Percentiles rank a stretch among this genome's conserved stretches.
These are phyloP conservation scores for Cercospora berteroae DNA, from an alignment of 2,329 filamentous ascomycete genomes.

Conservation along the genomic window DNA sequence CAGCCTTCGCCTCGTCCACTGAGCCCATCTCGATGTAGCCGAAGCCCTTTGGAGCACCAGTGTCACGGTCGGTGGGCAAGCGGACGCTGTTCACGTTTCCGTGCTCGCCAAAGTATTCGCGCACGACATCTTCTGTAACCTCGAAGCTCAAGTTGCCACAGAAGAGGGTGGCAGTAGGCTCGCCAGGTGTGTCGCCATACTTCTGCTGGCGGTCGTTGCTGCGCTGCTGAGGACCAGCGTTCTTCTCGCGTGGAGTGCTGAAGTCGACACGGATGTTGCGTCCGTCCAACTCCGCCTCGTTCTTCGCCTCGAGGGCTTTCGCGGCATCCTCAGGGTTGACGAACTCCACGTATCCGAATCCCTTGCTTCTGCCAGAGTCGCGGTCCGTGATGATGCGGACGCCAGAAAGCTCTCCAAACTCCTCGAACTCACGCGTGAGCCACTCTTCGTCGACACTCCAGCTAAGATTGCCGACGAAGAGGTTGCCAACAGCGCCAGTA, in stretches of 20 bases:
- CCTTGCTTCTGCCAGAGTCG: slow-evolving; percentile 77
- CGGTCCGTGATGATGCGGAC: slow-evolving; percentile 83
- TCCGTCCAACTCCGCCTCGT: slow-evolving; percentile 70
- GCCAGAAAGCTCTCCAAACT: slow-evolving; percentile 68
- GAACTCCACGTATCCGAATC: slow-evolving; percentile 92
- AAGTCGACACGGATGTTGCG: slow-evolving; percentile 77
- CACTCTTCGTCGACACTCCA: slow-evolving; percentile 87
- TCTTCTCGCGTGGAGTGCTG: slow-evolving; percentile 63
- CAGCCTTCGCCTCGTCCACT: slow-evolving; percentile 77
- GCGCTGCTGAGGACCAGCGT: slow-evolving; percentile 44
- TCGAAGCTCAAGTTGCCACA: slow-evolving; percentile 89
- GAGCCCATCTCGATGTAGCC: slow-evolving; percentile 84
- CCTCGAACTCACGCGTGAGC: slow-evolving; percentile 77
- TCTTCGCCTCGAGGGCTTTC: slow-evolving; percentile 72
- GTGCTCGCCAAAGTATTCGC: slow-evolving; percentile 69
- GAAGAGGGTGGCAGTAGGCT: slow-evolving; percentile 82
- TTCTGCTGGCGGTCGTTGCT: slow-evolving; percentile 59
- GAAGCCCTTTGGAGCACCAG: slow-evolving; percentile 84
- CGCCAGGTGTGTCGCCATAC: slow-evolving; percentile 75
- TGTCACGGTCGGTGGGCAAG: slow-evolving; percentile 83
- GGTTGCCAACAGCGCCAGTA: slow-evolving; percentile 56
- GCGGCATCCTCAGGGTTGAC: slow-evolving; percentile 63
- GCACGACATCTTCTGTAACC: slow-evolving; percentile 71
- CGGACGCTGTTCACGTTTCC: slow-evolving; percentile 74
- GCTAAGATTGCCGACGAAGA: slow-evolving; percentile 87